Evolutionary conservation across 2,329 filamentous ascomycete species (phyloP), one percentile per base, ranked within the genome.

Genomic region (Penicillium concentricum): DNA sequence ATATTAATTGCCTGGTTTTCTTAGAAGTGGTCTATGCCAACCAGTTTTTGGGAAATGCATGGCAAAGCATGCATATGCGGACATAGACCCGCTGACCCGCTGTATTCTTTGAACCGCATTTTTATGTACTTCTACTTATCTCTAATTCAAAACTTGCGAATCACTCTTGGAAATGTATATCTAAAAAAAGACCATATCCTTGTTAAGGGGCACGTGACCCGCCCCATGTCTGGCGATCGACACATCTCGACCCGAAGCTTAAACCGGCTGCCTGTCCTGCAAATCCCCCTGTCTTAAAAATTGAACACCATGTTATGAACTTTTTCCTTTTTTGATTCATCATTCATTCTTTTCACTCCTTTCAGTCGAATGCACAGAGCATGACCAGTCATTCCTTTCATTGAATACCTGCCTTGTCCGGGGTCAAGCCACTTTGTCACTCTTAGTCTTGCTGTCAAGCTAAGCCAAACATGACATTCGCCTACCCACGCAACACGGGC

Each of bases 381-480:
- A 67, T 66, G 61, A 62, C 56, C 56, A 54, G 57, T 55, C 59
- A 44, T 43, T 67, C 56, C 30, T 65, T 61, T 54, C 24, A 50
- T 55, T 66, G 41, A 51, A 53, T 53, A 49, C 35, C 63, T 54
- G 56, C 49, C 54, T 54, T 52, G 48, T 61, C 54, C 49, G 54
- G 54, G 54, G 56, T 52, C 37, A 43, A 65, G 54, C 60, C 55
- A 57, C 44, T 20, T 38, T 53, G 22, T 45, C 41, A 51, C 43
- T 49, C 20, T 20, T 39, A 55, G 42, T 22, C 54, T 60, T 49
- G 49, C 51, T 28, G 56, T 54, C 49, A 54, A 57, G 54, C 58
- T 46, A 57, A 50, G 48, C 42, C 57, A 53, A 66, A 58, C 43
- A 74, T 74, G 72, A 74, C 67, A 57, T 73, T 74, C 64, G 65